A percentile compares a stretch with the other conserved stretches of the same genome.
Evolutionary conservation across 2,329 filamentous ascomycete species (phyloP).

Genomic region (Nigrospora oryzae): DNA sequence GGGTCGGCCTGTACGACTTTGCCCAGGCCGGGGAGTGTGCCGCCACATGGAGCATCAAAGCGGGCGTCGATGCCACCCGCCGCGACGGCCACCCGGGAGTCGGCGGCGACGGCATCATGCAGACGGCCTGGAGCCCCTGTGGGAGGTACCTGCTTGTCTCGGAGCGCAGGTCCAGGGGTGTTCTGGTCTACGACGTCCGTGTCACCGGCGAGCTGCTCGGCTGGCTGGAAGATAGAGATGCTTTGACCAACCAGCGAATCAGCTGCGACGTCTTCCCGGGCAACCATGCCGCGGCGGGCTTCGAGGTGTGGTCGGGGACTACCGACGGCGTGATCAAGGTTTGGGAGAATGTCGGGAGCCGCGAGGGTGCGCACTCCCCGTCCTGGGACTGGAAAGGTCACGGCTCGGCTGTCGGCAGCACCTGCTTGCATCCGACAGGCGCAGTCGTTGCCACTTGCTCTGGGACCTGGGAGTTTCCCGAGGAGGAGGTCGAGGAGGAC

Average conservation of each 20-base stretch:
- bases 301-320: conserved; percentile 56
- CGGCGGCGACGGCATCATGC: conserved; percentile 54
- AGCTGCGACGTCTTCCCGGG: conserved; percentile 45
- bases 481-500: conserved; percentile 8
- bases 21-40: conserved; percentile 42
- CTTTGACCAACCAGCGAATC: conserved; percentile 47
- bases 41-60: conserved; percentile 51
- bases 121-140: conserved; percentile 54
- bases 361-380: conserved; percentile 32
- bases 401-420: conserved; percentile 36
- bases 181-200: conserved; percentile 56
- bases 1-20: conserved; percentile 56
- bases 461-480: conserved; percentile 37
- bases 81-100: conserved; percentile 20
- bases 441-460: conserved; percentile 49
- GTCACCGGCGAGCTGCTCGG: conserved; percentile 48
- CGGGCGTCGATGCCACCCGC: conserved; percentile 30
- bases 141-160: conserved; percentile 55
- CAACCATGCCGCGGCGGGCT: conserved; percentile 26
- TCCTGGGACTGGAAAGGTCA: conserved; percentile 40
- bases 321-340: conserved; percentile 45
- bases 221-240: conserved; percentile 40
- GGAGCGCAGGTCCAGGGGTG: conserved; percentile 45
- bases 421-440: conserved; percentile 43
- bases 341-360: conserved; percentile 47